phyloP scores from a whole-genome alignment of 192 early-diverging fungal species.

The Paraglomus occultum region DNA sequence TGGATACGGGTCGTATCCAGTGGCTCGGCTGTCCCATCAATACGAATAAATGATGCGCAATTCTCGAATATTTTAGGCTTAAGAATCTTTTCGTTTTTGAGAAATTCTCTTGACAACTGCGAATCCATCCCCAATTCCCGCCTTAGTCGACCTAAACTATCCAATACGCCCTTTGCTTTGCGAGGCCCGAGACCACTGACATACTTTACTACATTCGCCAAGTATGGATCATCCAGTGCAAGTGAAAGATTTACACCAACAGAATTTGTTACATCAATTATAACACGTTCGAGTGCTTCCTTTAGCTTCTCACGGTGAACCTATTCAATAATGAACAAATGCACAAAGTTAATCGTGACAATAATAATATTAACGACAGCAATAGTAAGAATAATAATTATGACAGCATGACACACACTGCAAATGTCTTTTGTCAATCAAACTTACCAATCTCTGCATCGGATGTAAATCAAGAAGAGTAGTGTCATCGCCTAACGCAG shows the following conservation, averaged over 20 bases:
- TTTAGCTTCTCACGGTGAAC: conserved; percentile 66
- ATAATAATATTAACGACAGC: no score
- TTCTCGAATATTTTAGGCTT: conserved; percentile 86
- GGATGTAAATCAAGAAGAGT: conserved; percentile 66
- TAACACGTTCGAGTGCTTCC: conserved; percentile 73
- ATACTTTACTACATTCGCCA: conserved; percentile 74
- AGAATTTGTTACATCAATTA: conserved; percentile 82
- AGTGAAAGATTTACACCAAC: conserved; percentile 91
- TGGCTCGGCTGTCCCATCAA: conserved; percentile 71
- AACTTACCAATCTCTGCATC: conserved; percentile 63
- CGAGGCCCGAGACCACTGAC: conserved; percentile 92
- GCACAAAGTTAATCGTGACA: not conserved
- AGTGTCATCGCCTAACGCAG: conserved; percentile 60
- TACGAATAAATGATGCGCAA: conserved; percentile 86
- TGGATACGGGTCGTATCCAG: conserved; percentile 96
- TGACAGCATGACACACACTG: no score
- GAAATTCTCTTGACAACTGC: conserved; percentile 51
- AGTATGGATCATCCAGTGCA: conserved; percentile 64
- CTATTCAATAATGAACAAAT: conserved; percentile 12
- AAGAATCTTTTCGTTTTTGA: conserved; percentile 65
- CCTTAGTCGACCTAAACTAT: conserved; percentile 43
- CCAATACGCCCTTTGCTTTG: conserved; percentile 80
- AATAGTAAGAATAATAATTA: no score
- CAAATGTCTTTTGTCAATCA: not conserved
- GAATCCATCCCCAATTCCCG: conserved; percentile 2